Base-by-base conservation (phyloP, 345 rosid genomes). In the Eucalyptus sp. region DNA sequence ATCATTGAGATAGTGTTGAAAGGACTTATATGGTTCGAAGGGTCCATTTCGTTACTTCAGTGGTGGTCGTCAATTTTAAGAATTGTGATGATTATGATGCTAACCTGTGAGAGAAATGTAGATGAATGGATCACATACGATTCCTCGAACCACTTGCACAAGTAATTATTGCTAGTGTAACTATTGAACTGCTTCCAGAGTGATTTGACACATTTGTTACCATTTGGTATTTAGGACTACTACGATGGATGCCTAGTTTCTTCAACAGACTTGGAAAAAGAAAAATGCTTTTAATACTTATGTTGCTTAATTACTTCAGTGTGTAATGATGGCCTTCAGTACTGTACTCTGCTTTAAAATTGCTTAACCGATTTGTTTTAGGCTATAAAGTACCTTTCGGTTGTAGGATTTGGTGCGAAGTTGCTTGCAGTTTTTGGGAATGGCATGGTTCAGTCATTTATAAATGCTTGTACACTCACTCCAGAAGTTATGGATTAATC, bases 341-440 rank as follows among this genome's bases (percentile, higher is more conserved):
- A 60, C 51, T 13, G 76, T 88, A 20, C 50, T 76, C 86, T 87
- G 50, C 89, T 71, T 86, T 15, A 87, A 20, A 83, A 88, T 90
- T 90, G 88, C 89, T 90, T 50, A 46, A 48, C 56, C 60, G 87
- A 17, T 89, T 92, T 27, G 89, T 44, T 94, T 91, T 91, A 96
- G 98, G 96, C 98, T 64, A 98, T 98, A 96, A 96, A 97, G 89
- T 94, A 96, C 94, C 94, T 97, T 87, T 97, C 98, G 15, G 95
- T 96, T 91, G 98, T 97, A 20, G 99, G 99, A 89, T 97, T 98
- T 92, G 99, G 99, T 88, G 99, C 97, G 37, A 95, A 98, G 93
- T 93, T 98, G 93, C 97, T 97, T 56, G 98, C 94, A 48, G 94
- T 96, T 86, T 98, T 98, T 91, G 97, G 92, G 89, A 98, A 98